A percentile compares a stretch with the other conserved stretches of the same genome.
These are phyloP conservation scores for Echites panduratus DNA, from an alignment of 257 asterid genomes.

Conservation along the genomic window DNA sequence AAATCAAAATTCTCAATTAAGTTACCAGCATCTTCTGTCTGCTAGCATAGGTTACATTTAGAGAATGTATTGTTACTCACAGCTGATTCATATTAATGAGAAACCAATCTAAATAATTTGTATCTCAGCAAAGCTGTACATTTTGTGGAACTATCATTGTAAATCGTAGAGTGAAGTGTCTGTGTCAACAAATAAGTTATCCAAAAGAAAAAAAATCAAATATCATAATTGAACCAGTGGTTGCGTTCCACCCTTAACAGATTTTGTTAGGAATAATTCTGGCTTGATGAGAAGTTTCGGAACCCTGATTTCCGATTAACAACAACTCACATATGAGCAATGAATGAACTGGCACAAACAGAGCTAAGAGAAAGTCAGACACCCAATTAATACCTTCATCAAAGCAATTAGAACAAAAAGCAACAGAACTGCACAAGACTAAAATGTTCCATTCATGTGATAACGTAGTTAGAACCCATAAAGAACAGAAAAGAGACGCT, in stretches of 20 bases:
- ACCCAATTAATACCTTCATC: neutral
- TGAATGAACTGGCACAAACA: neutral
- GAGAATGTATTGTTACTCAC: neutral
- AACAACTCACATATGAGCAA: neutral
- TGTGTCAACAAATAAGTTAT: neutral
- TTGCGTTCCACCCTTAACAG: neutral
- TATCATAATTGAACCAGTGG: neutral
- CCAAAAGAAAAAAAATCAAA: too few species aligned
- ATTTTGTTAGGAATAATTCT: neutral
- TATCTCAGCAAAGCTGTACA: neutral
- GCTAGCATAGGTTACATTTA: neutral
- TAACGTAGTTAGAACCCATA: neutral
- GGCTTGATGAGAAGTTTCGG: neutral
- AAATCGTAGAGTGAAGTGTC: neutral
- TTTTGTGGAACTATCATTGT: neutral
- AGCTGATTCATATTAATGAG: neutral
- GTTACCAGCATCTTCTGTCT: neutral
- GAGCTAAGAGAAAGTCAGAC: neutral
- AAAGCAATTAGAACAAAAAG: neutral
- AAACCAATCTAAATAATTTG: neutral
- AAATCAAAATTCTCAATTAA: neutral
- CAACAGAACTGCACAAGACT: neutral
- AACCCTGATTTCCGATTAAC: neutral
- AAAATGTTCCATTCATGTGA: constrained; percentile 6
- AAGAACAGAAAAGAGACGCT: neutral